A percentile compares a stretch with the other conserved stretches of the same genome.
phyloP scores from a whole-genome alignment of 768 basidiomycete species.

The Pholiota microspora region DNA sequence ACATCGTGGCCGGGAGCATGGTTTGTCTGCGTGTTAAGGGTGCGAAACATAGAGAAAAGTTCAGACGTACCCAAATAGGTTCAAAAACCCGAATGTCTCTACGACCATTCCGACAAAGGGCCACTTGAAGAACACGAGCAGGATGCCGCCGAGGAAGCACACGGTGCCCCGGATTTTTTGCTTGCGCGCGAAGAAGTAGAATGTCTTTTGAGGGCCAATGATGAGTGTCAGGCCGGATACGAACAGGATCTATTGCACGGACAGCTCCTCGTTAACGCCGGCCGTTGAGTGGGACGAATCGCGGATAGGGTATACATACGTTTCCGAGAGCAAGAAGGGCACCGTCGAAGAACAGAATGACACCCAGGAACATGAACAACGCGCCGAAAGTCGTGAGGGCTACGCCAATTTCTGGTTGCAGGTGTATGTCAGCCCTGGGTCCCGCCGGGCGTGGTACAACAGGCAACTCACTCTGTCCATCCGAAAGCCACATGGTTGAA shows the following conservation, averaged over 20 bases:
- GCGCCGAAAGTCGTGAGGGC: slow-evolving; percentile 94
- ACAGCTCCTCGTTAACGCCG: background rate
- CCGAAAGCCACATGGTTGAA: slow-evolving; percentile 63
- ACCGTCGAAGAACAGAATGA: slow-evolving; percentile 96
- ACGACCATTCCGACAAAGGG: slow-evolving; percentile 92
- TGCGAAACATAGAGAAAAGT: background rate
- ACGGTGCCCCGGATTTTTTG: slow-evolving; percentile 90
- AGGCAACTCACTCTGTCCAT: slow-evolving; percentile 54
- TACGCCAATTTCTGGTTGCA: slow-evolving; percentile 82
- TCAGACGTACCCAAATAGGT: slow-evolving; percentile 83
- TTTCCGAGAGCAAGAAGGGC: slow-evolving; percentile 96
- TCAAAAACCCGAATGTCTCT: slow-evolving; percentile 96
- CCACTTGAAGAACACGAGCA: slow-evolving; percentile 94
- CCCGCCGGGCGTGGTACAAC: background rate
- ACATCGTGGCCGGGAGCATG: slow-evolving; percentile 4
- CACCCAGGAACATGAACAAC: slow-evolving; percentile 94
- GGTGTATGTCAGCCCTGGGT: slow-evolving; percentile 10
- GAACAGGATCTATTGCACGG: slow-evolving; percentile 77
- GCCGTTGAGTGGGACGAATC: background rate
- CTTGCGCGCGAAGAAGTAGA: slow-evolving; percentile 95
- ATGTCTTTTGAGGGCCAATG: slow-evolving; percentile 96
- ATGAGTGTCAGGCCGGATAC: slow-evolving; percentile 92
- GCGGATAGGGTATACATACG: slow-evolving; percentile 37
- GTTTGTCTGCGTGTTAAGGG: slow-evolving; percentile 7
- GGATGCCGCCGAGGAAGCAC: slow-evolving; percentile 87